Conservation (phyloP, 2,329 filamentous ascomycete species). For the Ploettnerulaceae sp. region DNA sequence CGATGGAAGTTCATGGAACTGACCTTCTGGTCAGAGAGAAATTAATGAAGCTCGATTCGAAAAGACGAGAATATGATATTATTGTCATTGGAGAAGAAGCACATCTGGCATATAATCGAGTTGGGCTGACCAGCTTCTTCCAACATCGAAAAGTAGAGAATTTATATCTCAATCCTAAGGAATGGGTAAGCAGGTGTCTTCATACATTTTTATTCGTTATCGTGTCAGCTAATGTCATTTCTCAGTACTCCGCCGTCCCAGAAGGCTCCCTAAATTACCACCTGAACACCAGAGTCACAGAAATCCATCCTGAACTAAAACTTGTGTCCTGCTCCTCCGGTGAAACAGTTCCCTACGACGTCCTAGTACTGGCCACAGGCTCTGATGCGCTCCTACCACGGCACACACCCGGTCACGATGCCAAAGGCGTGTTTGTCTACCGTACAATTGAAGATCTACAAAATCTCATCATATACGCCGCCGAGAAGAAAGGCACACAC, state of each 20-base stretch:
- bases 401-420: conserved; percentile 72
- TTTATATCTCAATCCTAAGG: conserved; percentile 77
- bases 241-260: conserved; percentile 34
- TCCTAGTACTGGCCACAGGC: conserved; percentile 79
- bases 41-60: conserved; percentile 75
- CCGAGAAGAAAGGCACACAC: conserved; percentile 58
- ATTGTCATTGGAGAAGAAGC: conserved; percentile 84
- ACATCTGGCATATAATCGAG: conserved; percentile 85
- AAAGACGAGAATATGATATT: conserved; percentile 70
- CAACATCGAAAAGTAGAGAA: conserved; percentile 80
- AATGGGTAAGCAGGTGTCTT: conserved; percentile 58
- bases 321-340: conserved; percentile 66
- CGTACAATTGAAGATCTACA: conserved; percentile 79
- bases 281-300: conserved; percentile 68
- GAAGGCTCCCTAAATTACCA: conserved; percentile 68
- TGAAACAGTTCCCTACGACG: conserved; percentile 67
- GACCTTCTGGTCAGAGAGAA: conserved; percentile 61
- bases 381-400: conserved; percentile 69
- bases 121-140: conserved; percentile 85
- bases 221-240: not conserved
- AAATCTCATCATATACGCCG: conserved; percentile 68
- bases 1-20: not conserved
- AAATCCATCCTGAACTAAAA: conserved; percentile 60
- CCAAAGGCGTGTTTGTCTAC: conserved; percentile 83
- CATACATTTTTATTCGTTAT: too few relatives aligned